Conservation (phyloP, 2,329 filamentous ascomycete genomes). For the Trichoderma atrobrunneum region DNA sequence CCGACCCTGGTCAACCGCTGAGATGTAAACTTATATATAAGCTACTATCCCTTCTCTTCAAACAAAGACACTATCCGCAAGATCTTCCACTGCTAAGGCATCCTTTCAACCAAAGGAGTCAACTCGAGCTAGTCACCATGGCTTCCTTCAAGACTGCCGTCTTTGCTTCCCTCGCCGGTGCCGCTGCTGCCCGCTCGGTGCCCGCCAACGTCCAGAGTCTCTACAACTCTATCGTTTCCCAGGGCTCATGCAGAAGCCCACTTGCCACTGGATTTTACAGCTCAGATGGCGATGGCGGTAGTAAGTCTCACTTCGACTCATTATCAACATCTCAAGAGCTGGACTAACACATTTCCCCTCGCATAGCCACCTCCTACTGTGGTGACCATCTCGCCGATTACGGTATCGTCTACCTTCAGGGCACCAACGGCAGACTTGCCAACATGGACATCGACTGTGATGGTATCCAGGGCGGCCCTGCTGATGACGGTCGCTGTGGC, state of each 20-base stretch:
- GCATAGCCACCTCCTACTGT: constrained; percentile 43
- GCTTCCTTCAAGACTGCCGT: constrained; percentile 21
- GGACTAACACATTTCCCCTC: background rate
- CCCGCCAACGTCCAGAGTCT: constrained; percentile 42
- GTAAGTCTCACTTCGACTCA: constrained; percentile 27
- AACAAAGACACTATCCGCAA: background rate
- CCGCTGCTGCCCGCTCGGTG: constrained; percentile 33
- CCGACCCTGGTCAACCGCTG: background rate
- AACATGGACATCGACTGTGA: constrained; percentile 62
- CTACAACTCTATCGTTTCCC: constrained; percentile 39
- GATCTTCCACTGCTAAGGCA: background rate
- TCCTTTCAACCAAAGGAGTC: background rate
- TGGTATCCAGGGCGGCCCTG: constrained; percentile 42
- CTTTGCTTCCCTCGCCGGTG: constrained; percentile 25
- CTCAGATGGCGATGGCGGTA: constrained; percentile 34
- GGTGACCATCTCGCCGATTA: constrained; percentile 42
- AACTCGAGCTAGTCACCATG: background rate
- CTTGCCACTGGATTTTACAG: constrained; percentile 43
- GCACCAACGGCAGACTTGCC: constrained; percentile 39
- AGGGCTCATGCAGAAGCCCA: constrained; percentile 38
- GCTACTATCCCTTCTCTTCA: background rate
- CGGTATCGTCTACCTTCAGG: constrained; percentile 49
- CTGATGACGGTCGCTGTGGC: constrained; percentile 45
- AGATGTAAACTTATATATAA: background rate
- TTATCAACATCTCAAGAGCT: background rate